Percentiles rank a stretch among this genome's conserved stretches.
phyloP scores from a whole-genome alignment of 345 rosid genomes.

The Balakata baccata region DNA sequence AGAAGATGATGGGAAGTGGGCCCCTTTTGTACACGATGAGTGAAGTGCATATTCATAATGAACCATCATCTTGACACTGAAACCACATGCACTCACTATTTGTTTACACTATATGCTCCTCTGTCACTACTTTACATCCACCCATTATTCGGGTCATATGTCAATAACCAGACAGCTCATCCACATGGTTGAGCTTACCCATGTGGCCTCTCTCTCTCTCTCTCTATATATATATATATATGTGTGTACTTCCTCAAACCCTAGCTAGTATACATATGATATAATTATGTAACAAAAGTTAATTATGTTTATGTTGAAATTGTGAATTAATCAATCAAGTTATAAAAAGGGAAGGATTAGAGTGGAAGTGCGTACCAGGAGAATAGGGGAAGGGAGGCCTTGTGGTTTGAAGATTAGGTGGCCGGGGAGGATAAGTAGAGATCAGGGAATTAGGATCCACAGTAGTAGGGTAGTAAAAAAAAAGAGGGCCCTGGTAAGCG shows the following conservation, averaged over 20 bases:
- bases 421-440: conserved; percentile 43
- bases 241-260: background rate
- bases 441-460: conserved; percentile 19
- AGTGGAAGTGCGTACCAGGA: conserved; percentile 39
- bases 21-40: conserved; percentile 14
- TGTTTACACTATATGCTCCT: conserved; percentile 32
- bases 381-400: conserved; percentile 40
- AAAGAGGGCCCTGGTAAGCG: conserved; percentile 42
- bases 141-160: conserved; percentile 33
- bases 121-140: conserved; percentile 42
- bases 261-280: background rate
- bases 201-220: conserved; percentile 32
- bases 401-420: conserved; percentile 28
- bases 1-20: conserved; percentile 29
- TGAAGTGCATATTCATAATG: conserved; percentile 33
- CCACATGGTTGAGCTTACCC: conserved; percentile 49
- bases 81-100: conserved; percentile 41
- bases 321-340: too few species aligned
- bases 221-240: background rate
- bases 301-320: too few species aligned
- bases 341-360: background rate
- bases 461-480: conserved; percentile 53
- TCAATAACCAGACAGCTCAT: conserved; percentile 54
- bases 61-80: conserved; percentile 32
- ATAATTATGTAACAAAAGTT: too few species aligned